Percentiles rank a stretch among this genome's conserved stretches.
Conservation (phyloP, 1,139 yeast species). For the Nadsonia starkeyi-henricii region DNA sequence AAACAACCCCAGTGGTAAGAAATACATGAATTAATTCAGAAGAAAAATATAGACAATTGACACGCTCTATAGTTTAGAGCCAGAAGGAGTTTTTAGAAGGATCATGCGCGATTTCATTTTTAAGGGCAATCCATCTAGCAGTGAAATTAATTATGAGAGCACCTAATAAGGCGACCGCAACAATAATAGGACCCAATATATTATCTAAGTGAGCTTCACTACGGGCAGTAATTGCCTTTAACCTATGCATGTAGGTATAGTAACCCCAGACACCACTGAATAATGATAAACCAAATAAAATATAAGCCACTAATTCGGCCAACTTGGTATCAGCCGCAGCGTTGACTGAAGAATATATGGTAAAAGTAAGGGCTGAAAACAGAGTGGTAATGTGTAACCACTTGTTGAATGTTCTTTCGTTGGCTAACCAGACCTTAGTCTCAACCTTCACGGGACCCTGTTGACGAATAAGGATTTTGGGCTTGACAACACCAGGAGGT, state of each 20-base stretch:
- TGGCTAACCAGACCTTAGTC: slow-evolving; percentile 96
- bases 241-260: slow-evolving; percentile 54
- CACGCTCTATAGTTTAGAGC: background rate
- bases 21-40: background rate
- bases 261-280: slow-evolving; percentile 89
- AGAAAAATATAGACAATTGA: background rate
- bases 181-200: slow-evolving; percentile 71
- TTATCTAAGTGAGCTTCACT: slow-evolving; percentile 82
- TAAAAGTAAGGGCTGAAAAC: slow-evolving; percentile 73
- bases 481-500: slow-evolving; percentile 83
- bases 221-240: slow-evolving; percentile 62
- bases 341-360: slow-evolving; percentile 65
- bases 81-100: background rate
- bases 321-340: slow-evolving; percentile 33
- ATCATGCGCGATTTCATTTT: background rate
- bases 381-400: slow-evolving; percentile 91
- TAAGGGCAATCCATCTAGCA: background rate
- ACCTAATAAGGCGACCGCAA: slow-evolving; percentile 54
- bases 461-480: slow-evolving; percentile 64
- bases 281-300: slow-evolving; percentile 65
- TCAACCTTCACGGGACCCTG: slow-evolving; percentile 89
- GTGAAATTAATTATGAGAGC: slow-evolving; percentile 58
- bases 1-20: background rate
- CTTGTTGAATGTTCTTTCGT: slow-evolving; percentile 90
- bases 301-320: slow-evolving; percentile 50